Conservation (phyloP, 306 rosid species). For the Cicer pinnatifidum region DNA sequence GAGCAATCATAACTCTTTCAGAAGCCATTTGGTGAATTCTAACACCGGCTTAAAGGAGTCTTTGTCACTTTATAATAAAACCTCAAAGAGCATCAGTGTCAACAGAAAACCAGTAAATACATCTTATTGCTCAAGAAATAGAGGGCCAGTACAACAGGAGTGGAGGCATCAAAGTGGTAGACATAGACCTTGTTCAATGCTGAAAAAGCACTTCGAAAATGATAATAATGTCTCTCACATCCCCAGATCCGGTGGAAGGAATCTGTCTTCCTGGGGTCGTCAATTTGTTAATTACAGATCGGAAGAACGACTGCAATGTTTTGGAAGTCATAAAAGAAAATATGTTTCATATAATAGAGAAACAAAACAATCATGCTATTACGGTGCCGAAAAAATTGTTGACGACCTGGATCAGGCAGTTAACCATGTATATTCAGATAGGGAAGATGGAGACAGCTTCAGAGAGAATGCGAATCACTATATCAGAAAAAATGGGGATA, state of each 20-base stretch:
- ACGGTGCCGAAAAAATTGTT: conserved; percentile 49
- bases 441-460: conserved; percentile 44
- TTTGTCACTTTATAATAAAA: conserved; percentile 48
- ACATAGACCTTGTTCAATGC: conserved; percentile 36
- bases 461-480: conserved; percentile 41
- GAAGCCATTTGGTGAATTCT: conserved; percentile 49
- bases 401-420: conserved; percentile 32
- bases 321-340: conserved; percentile 43
- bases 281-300: conserved; percentile 45
- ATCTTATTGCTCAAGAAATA: conserved; percentile 51
- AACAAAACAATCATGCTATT: conserved; percentile 46
- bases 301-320: conserved; percentile 44
- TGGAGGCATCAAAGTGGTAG: conserved; percentile 45
- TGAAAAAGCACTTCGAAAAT: conserved; percentile 32
- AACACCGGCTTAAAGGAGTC: conserved; percentile 40
- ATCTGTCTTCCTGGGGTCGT: conserved; percentile 41
- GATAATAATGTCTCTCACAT: conserved; percentile 43
- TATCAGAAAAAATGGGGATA: conserved; percentile 45
- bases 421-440: conserved; percentile 36
- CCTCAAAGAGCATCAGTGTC: conserved; percentile 38
- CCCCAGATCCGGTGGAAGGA: conserved; percentile 45
- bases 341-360: conserved; percentile 49
- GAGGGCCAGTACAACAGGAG: conserved; percentile 46
- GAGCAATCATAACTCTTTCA: conserved; percentile 48
- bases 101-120: conserved; percentile 46